Base-by-base conservation (phyloP, 2,329 filamentous ascomycete species). In the Fonsecaea erecta region DNA sequence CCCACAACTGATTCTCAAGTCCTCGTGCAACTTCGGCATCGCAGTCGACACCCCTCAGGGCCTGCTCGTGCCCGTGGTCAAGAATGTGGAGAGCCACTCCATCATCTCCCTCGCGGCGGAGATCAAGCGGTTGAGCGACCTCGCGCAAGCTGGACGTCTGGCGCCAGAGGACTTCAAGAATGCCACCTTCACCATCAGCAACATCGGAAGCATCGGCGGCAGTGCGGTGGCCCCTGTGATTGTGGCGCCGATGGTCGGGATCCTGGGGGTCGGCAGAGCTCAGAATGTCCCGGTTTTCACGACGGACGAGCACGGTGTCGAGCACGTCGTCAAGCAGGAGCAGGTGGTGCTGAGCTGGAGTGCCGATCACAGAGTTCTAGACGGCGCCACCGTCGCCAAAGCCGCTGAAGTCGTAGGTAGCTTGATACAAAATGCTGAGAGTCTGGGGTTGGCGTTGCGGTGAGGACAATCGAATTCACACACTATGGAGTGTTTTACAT, bases 321-420 rank as follows among this genome's bases (percentile, higher is more conserved):
- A 69, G 77, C 85, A 77, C 75, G 81, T 98, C 14, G 84, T 94
- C 12, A 88, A 86, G 79, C 90, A 87, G 77, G 89, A 96, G 73
- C 85, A 96, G 67, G 89, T 90, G 75, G 93, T 96, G 75, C 92
- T 98, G 72, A 97, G 93, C 78, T 98, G 94, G 93, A 94, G 91
- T 77, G 94, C 93, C 7, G 93, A 97, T 78, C 95, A 98, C 78
- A 84, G 95, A 21, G 90, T 98, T 61, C 87, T 98, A 54, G 95
- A 98, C 78, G 95, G 95, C 1, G 94, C 94, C 55, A 96, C 93
- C 66, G 92, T 96, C 85, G 95, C 95, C 26, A 86, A 93, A 71
- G 93, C 93, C 75, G 93, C 92, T 14, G 92, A 93, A 73, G 85
- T 89, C 68, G 90, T 98, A 24, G 59, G 34, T 7, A 35, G 18